phyloP scores from a whole-genome alignment of 1,284 basidiomycete species.

The Pseudozyma sp. region DNA sequence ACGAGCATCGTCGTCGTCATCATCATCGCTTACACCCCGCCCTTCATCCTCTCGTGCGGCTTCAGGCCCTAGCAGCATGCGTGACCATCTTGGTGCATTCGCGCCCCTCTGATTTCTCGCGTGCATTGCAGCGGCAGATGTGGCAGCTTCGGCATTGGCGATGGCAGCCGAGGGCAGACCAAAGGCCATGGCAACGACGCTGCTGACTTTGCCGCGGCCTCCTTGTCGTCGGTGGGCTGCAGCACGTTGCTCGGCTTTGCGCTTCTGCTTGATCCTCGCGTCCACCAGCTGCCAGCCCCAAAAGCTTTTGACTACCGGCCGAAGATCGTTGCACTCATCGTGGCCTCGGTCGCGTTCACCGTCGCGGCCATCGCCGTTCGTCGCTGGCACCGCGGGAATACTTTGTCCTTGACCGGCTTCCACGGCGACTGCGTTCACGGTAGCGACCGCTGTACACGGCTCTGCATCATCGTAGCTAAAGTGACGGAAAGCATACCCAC shows the following conservation, averaged over 20 bases:
- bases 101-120: neutral
- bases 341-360: constrained; percentile 7
- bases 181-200: constrained; percentile 41
- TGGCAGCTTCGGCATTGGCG: neutral
- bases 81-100: constrained; percentile 12
- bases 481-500: constrained; percentile 32
- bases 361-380: constrained; percentile 7
- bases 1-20: constrained; percentile 32
- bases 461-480: constrained; percentile 52
- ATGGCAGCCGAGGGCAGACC: constrained; percentile 9
- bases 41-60: neutral
- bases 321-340: constrained; percentile 54
- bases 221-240: constrained; percentile 11
- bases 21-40: neutral
- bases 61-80: constrained; percentile 10
- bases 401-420: neutral
- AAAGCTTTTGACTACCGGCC: constrained; percentile 55
- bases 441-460: neutral
- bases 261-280: constrained; percentile 33
- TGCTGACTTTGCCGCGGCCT: constrained; percentile 18
- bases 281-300: constrained; percentile 58
- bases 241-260: constrained; percentile 37
- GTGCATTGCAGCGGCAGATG: neutral
- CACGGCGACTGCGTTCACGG: neutral
- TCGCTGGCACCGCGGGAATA: neutral